Base-by-base conservation (phyloP, 2,329 filamentous ascomycete species). In the Pseudogymnoascus sp. region DNA sequence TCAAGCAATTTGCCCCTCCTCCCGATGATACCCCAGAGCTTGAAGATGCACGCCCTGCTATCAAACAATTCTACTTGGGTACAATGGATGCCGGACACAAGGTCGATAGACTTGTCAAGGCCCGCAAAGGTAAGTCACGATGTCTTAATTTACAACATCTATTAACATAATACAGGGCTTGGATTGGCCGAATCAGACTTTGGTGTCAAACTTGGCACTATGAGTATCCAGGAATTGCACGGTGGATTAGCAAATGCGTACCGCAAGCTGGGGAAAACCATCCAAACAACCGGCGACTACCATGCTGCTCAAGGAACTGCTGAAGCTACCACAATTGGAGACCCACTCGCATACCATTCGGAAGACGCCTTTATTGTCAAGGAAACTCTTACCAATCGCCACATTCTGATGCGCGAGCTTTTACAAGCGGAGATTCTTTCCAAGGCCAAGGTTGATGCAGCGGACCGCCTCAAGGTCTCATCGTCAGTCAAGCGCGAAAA, bases 1-100 rank as follows among this genome's bases (percentile, higher is more conserved):
- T 99, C 73, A 99, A 99, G 80, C 94, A 99, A 74, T 99, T 99
- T 75, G 93, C 94, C 37, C 94, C 94, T 33, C 94, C 94, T 0
- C 92, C 94, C 10, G 94, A 99, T 75, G 94, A 99, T 74, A 97
- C 94, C 1, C 92, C 93, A 8, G 94, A 99, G 77, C 81, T 99
- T 61, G 87, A 93, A 66, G 88, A 94, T 69, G 92, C 92, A 18
- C 85, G 94, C 60, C 94, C 94, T 0, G 81, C 91, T 45, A 94
- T 97, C 37, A 99, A 99, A 78, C 82, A 92, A 58, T 97, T 99
- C 73, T 99, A 99, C 72, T 80, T 99, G 21, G 91, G 90, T 18
- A 88, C 91, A 5, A 96, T 99, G 91, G 94, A 97, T 72, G 86
- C 91, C n/a, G 91, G 92, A 45, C 94, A 99, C 76, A 97, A 97